Evolutionary conservation across 2,329 filamentous ascomycete species (phyloP), one percentile per base, ranked within the genome.

Genomic region (Neofusicoccum umdonicola): DNA sequence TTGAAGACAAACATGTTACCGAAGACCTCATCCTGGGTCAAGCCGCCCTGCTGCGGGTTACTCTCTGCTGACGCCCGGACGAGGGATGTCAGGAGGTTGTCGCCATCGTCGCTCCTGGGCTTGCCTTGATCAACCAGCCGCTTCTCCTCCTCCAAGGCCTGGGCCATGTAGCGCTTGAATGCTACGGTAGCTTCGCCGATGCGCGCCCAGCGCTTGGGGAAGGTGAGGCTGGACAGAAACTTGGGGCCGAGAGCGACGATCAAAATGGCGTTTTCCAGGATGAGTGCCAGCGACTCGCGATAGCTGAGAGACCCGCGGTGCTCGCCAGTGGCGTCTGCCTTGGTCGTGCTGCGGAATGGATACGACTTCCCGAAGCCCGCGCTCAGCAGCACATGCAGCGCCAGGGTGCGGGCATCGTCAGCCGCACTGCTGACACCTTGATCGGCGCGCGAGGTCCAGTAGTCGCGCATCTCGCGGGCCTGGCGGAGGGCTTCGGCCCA

Each of bases 1-100:
- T 81, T 83, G 66, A 83, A 77, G 1, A 80, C 72, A 61, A 82
- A 83, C 50, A 83, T 71, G 56, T 84, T 84, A 13, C 82, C 81
- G 44, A 80, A 80, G 3, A 85, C 79, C 65, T 85, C 82, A 44
- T 72, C 72, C 12, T 27, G 34, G 3, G 65, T 56, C 6, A 69
- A 19, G 37, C 37, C 37, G 7, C 9, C 19, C 9, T 22, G 45
- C 19, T 48, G 27, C 27, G 27, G 27, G 27, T 31, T 9, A 2
- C 4, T 19, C n/a, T 22, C 45, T 17, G 12, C 9, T 8, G 45
- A 48, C 6, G 57, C 57, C 27, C 37, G 39, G 44, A 66, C 54
- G 22, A 66, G 44, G 5, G 65, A 63, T 0, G 39, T 67, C 4
- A 67, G 37, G 12, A 67, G 41, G 47, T 65, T 65, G 19, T 64